Evolutionary conservation across 306 rosid genomes (phyloP).

Genomic region (Psophocarpus tetragonolobus): DNA sequence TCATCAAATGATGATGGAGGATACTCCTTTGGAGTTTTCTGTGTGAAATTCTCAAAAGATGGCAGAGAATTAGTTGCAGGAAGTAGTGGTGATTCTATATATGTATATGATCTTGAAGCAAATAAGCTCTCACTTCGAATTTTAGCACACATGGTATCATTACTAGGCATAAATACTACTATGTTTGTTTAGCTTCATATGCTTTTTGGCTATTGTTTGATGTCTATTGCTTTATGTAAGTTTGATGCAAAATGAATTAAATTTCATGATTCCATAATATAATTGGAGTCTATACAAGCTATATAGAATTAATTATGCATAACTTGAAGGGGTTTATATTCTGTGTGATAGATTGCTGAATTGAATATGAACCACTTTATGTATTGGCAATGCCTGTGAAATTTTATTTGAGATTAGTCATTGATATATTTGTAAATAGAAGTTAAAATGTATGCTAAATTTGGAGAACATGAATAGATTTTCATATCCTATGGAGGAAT

Average conservation of each 20-base stretch:
- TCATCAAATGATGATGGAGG: conserved; percentile 60
- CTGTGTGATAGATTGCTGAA: neutral
- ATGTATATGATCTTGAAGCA: conserved; percentile 90
- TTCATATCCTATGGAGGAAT: neutral
- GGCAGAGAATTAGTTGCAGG: conserved; percentile 96
- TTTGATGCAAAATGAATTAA: neutral
- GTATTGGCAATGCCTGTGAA: conserved; percentile 6
- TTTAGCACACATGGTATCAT: conserved; percentile 70
- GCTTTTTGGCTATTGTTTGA: neutral
- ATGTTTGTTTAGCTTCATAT: conserved; percentile 17
- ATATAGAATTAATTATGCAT: conserved; percentile 13
- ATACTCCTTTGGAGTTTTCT: conserved; percentile 77
- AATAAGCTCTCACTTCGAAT: conserved; percentile 82
- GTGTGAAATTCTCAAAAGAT: conserved; percentile 84
- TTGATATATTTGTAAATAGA: conserved; percentile 5
- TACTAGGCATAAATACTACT: conserved; percentile 19
- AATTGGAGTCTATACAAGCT: neutral
- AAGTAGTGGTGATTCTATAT: conserved; percentile 78
- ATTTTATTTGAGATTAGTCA: neutral
- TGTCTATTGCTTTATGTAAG: conserved; percentile 5
- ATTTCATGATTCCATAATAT: conserved; percentile 9
- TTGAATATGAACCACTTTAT: conserved; percentile 21
- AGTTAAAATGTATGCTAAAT: neutral
- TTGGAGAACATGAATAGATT: neutral
- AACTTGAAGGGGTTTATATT: conserved; percentile 11